Percentiles rank a stretch among this genome's conserved stretches.
These are phyloP conservation scores for Globisporangium viniferum DNA, from an alignment of 352 stramenopile genomes.

Conservation along the genomic window DNA sequence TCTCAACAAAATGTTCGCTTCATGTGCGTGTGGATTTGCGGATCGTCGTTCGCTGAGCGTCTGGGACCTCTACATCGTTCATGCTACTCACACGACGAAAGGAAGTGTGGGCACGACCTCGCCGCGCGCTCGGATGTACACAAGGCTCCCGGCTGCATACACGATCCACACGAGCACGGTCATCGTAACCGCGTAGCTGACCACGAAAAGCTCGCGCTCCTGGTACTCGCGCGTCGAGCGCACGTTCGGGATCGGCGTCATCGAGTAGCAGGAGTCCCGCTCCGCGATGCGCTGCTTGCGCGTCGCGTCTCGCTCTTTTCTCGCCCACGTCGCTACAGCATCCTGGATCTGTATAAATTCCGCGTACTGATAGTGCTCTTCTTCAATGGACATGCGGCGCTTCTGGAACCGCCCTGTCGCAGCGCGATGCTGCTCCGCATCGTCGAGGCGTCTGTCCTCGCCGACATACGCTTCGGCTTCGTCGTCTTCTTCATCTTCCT, in stretches of 20 bases:
- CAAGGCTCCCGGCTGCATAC: conserved; percentile 23
- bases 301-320: conserved; percentile 43
- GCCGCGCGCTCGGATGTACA: conserved; percentile 20
- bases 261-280: conserved; percentile 32
- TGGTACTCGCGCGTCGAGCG: conserved; percentile 40
- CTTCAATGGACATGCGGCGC: conserved; percentile 45
- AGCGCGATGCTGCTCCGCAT: not conserved
- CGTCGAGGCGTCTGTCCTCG: conserved; percentile 15
- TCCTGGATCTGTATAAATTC: conserved; percentile 59
- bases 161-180: conserved; percentile 52
- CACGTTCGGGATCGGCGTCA: conserved; percentile 31
- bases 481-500: conserved; percentile 17
- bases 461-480: conserved; percentile 39
- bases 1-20: not conserved
- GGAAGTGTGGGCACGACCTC: conserved; percentile 3
- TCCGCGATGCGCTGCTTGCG: conserved; percentile 31
- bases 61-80: not conserved
- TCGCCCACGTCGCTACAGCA: conserved; percentile 45
- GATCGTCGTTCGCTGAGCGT: not conserved
- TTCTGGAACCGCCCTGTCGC: not conserved
- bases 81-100: not conserved
- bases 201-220: conserved; percentile 37
- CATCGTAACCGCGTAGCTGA: conserved; percentile 40
- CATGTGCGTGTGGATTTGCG: not conserved
- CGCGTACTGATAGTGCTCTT: conserved; percentile 41